Conservation (phyloP, 768 basidiomycete genomes). For the Baorangia bicolor region DNA sequence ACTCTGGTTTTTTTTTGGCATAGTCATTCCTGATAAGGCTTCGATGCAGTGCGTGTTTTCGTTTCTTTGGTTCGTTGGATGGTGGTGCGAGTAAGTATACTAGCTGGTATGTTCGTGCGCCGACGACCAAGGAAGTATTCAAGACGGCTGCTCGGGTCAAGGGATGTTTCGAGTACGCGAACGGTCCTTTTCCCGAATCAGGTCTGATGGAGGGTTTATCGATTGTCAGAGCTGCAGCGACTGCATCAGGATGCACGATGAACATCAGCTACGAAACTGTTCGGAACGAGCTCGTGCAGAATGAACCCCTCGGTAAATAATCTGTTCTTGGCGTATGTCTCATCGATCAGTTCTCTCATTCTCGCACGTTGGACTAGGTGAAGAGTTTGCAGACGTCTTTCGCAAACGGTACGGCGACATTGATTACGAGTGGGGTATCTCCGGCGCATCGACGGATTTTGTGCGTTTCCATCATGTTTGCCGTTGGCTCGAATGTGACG, state of each 20-base stretch:
- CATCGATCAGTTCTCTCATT: neutral
- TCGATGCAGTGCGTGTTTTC: slow-evolving; percentile 57
- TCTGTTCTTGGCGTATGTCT: neutral
- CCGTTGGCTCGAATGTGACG: neutral
- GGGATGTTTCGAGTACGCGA: slow-evolving; percentile 66
- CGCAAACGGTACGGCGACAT: slow-evolving; percentile 58
- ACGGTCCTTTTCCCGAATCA: neutral
- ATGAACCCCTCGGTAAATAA: slow-evolving; percentile 53
- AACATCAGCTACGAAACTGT: slow-evolving; percentile 38
- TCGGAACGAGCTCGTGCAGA: slow-evolving; percentile 62
- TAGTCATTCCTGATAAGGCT: slow-evolving; percentile 82
- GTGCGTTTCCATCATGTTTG: slow-evolving; percentile 41
- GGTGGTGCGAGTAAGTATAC: neutral
- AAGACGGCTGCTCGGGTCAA: slow-evolving; percentile 59
- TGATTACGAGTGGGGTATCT: slow-evolving; percentile 63
- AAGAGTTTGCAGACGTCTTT: slow-evolving; percentile 60
- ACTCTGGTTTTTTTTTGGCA: neutral
- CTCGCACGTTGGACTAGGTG: slow-evolving; percentile 39
- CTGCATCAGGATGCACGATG: slow-evolving; percentile 63
- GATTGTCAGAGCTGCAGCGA: slow-evolving; percentile 53
- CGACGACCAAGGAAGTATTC: slow-evolving; percentile 58
- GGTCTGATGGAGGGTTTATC: neutral
- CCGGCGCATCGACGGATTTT: slow-evolving; percentile 80
- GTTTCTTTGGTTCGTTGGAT: neutral
- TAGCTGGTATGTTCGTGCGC: slow-evolving; percentile 77